Evolutionary conservation across 2,329 filamentous ascomycete genomes (phyloP).

Genomic region (Monilinia fructigena): DNA sequence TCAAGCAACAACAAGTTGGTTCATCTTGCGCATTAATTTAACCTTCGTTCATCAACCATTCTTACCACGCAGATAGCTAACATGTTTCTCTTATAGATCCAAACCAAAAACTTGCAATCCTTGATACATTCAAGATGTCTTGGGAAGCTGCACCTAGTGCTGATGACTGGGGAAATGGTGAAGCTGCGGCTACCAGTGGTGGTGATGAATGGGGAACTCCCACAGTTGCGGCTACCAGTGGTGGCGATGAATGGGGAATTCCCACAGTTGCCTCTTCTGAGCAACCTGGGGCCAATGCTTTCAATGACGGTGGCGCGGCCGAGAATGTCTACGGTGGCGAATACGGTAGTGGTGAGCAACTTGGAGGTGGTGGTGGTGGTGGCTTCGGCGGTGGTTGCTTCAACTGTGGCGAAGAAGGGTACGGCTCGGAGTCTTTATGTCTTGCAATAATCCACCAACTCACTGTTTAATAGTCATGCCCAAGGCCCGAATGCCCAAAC

Average conservation of each 20-base stretch:
- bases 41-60: background rate
- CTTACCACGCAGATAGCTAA: background rate
- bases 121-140: conserved; percentile 32
- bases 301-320: conserved; percentile 8
- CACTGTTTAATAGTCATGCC: conserved; percentile 23
- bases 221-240: background rate
- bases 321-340: background rate
- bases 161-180: conserved; percentile 15
- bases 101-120: background rate
- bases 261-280: background rate
- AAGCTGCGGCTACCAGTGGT: background rate
- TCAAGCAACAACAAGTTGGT: conserved; percentile 5
- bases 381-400: conserved; percentile 48
- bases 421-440: conserved; percentile 41
- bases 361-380: conserved; percentile 23
- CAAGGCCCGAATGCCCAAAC: conserved; percentile 32
- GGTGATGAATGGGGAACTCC: conserved; percentile 6
- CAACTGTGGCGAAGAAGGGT: conserved; percentile 62
- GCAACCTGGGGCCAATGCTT: background rate
- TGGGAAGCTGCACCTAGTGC: conserved; percentile 31
- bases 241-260: conserved; percentile 15
- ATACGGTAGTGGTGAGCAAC: conserved; percentile 14
- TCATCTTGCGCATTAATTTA: background rate
- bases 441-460: background rate
- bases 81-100: background rate